phyloP scores from a whole-genome alignment of 2,329 filamentous ascomycete species.

The Cadophora sp. region DNA sequence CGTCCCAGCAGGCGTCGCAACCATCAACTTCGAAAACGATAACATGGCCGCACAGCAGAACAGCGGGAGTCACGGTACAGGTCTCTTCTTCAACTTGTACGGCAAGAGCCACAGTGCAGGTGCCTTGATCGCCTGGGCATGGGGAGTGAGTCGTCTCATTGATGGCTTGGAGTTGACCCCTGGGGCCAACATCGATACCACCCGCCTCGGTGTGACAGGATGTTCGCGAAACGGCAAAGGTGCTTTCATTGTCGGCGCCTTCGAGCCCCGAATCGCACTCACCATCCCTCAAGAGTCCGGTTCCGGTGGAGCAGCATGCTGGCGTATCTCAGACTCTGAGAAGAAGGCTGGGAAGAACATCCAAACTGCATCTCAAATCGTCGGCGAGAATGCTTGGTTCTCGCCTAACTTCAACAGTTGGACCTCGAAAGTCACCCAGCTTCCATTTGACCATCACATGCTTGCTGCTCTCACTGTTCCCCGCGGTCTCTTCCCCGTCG shows the following conservation, averaged over 20 bases:
- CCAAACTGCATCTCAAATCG: constrained; percentile 64
- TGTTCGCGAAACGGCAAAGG: constrained; percentile 71
- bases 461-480: constrained; percentile 65
- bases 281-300: constrained; percentile 69
- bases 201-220: constrained; percentile 62
- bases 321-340: constrained; percentile 60
- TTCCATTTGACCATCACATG: constrained; percentile 64
- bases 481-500: constrained; percentile 60
- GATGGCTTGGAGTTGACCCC: constrained; percentile 61
- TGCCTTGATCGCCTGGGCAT: constrained; percentile 67
- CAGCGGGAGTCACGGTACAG: constrained; percentile 57
- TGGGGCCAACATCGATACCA: constrained; percentile 54
- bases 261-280: constrained; percentile 64
- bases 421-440: constrained; percentile 51
- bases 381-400: constrained; percentile 70
- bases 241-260: constrained; percentile 65
- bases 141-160: constrained; percentile 66
- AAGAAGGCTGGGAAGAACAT: constrained; percentile 62
- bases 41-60: constrained; percentile 59
- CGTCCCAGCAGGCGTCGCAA: constrained; percentile 59
- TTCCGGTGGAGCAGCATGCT: constrained; percentile 66
- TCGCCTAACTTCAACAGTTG: constrained; percentile 60
- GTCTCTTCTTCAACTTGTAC: constrained; percentile 66
- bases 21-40: constrained; percentile 65
- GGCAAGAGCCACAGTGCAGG: constrained; percentile 61